Evolutionary conservation across 805 yeast species (phyloP).

Genomic region (Suhomyces sp.): DNA sequence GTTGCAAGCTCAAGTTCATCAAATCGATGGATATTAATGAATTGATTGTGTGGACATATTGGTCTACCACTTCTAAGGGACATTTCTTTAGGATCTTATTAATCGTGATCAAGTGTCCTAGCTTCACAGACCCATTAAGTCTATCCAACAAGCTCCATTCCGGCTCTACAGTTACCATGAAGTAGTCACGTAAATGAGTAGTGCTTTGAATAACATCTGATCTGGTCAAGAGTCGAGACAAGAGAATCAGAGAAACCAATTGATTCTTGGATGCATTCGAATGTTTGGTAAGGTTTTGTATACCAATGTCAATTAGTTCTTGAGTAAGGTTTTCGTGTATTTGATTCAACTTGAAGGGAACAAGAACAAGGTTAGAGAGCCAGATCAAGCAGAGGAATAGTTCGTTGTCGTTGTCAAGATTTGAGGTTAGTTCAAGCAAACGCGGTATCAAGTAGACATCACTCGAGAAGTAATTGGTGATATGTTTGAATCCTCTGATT

Average conservation of each 20-base stretch:
- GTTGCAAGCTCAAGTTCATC: conserved; percentile 12
- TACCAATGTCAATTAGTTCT: conserved; percentile 36
- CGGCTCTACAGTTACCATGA: conserved; percentile 11
- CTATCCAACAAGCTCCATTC: conserved; percentile 18
- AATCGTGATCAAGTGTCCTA: conserved; percentile 43
- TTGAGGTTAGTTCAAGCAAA: conserved; percentile 7
- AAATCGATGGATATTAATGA: conserved; percentile 18
- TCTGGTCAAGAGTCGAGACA: conserved; percentile 56
- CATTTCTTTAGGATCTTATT: conserved; percentile 36
- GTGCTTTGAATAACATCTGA: conserved; percentile 35
- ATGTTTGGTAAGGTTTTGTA: conserved; percentile 26
- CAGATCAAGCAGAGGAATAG: conserved; percentile 56
- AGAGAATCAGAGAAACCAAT: conserved; percentile 49
- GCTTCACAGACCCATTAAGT: conserved; percentile 14
- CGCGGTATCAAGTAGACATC: conserved; percentile 51
- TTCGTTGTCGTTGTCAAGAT: conserved; percentile 21
- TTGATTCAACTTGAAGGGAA: conserved; percentile 64
- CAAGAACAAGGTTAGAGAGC: conserved; percentile 67
- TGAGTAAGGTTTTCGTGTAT: conserved; percentile 34
- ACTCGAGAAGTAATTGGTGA: conserved; percentile 59
- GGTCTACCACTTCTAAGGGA: conserved; percentile 9
- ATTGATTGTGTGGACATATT: conserved; percentile 13
- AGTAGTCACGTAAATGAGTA: conserved; percentile 18
- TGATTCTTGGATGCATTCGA: conserved; percentile 56
- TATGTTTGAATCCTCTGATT: conserved; percentile 62